phyloP scores from a whole-genome alignment of 2,329 filamentous ascomycete genomes.

The Penicillium crustosum region DNA sequence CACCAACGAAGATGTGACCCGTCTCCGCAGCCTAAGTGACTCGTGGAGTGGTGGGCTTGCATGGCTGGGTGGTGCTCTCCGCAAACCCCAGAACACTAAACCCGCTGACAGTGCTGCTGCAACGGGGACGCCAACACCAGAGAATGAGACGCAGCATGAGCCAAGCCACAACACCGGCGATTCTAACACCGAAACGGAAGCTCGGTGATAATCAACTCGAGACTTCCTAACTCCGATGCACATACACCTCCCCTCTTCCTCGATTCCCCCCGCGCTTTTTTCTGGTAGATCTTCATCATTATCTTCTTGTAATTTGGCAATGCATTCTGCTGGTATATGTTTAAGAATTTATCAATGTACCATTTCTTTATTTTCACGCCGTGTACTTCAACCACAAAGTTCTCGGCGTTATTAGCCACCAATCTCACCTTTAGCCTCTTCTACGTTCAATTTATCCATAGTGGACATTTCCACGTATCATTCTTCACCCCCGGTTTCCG shows the following conservation, averaged over 20 bases:
- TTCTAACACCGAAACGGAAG: slow-evolving; percentile 3
- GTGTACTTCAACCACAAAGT: neutral
- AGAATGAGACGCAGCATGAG: slow-evolving; percentile 1
- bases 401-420: neutral
- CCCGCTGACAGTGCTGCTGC: slow-evolving; percentile 11
- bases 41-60: slow-evolving; percentile 38
- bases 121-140: slow-evolving; percentile 15
- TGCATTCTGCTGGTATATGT: slow-evolving; percentile 20
- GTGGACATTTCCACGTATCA: neutral
- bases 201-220: slow-evolving; percentile 11
- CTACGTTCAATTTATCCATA: neutral
- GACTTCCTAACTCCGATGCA: neutral
- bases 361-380: neutral
- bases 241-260: slow-evolving; percentile 8
- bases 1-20: slow-evolving; percentile 21
- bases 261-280: neutral
- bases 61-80: slow-evolving; percentile 38
- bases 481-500: neutral
- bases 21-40: slow-evolving; percentile 41
- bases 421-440: neutral
- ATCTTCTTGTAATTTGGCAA: slow-evolving; percentile 23
- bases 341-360: slow-evolving; percentile 18
- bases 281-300: slow-evolving; percentile 11
- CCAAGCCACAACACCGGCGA: neutral
- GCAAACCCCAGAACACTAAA: slow-evolving; percentile 14